Percentiles rank a stretch among this genome's conserved stretches.
These are phyloP conservation scores for Yamadazyma akitaensis DNA, from an alignment of 805 yeast genomes.

Conservation along the genomic window DNA sequence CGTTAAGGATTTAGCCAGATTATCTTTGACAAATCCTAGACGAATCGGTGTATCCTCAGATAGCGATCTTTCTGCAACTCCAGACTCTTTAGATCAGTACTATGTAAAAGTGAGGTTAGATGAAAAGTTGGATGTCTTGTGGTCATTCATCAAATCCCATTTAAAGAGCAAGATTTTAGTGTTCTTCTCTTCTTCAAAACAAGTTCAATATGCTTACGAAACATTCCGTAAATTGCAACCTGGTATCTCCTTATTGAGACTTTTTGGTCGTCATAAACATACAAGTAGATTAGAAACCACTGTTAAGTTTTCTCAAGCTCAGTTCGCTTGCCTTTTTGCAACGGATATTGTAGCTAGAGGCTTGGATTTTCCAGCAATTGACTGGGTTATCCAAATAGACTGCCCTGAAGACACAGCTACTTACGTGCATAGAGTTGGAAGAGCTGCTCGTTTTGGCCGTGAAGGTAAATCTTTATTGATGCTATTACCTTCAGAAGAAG, in stretches of 20 bases:
- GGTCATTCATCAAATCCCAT: constrained; percentile 84
- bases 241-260: constrained; percentile 80
- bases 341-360: constrained; percentile 94
- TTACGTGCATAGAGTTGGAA: constrained; percentile 86
- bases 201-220: constrained; percentile 87
- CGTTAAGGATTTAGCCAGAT: constrained; percentile 76
- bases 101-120: constrained; percentile 68
- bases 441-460: constrained; percentile 85
- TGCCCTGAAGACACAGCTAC: constrained; percentile 90
- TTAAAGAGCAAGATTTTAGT: constrained; percentile 76
- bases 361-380: constrained; percentile 86
- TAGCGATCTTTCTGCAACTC: constrained; percentile 63
- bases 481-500: constrained; percentile 81
- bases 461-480: constrained; percentile 78
- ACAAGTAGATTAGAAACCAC: constrained; percentile 84
- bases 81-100: constrained; percentile 80
- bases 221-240: constrained; percentile 85
- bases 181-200: constrained; percentile 83
- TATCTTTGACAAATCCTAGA: constrained; percentile 63
- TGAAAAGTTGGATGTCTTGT: constrained; percentile 81
- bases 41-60: constrained; percentile 39
- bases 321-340: constrained; percentile 78
- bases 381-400: constrained; percentile 92
- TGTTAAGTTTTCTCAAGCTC: constrained; percentile 70
- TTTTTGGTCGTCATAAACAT: constrained; percentile 89